Evolutionary conservation across 73 alveolate genomes (phyloP).

Genomic region (Symbiodinium pilosum): DNA sequence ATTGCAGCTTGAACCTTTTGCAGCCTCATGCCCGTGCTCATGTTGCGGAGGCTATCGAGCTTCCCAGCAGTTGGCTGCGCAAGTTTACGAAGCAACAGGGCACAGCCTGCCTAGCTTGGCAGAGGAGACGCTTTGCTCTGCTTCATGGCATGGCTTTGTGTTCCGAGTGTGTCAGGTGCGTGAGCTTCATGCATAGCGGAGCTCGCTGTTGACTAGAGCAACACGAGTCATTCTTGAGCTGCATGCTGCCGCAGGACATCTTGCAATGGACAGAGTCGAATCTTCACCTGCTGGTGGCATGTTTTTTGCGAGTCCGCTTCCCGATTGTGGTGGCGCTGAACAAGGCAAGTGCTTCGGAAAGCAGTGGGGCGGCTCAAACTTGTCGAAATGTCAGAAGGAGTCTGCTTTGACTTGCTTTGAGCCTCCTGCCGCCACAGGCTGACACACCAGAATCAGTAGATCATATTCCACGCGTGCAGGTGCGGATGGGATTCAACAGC

Average conservation of each 20-base stretch:
- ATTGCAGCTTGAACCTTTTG: too few relatives aligned
- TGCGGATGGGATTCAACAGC: not conserved
- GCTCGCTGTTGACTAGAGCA: not conserved
- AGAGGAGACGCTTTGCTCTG: not conserved
- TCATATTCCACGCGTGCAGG: conserved; percentile 81
- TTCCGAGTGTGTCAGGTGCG: not conserved
- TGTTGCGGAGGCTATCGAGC: conserved; percentile 43
- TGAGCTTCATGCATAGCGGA: not conserved
- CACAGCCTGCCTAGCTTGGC: conserved; percentile 33
- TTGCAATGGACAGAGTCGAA: conserved; percentile 61
- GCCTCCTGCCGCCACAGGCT: not conserved
- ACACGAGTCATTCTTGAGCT: not conserved
- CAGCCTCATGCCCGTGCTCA: too few relatives aligned
- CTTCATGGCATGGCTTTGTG: not conserved
- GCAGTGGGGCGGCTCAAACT: not conserved
- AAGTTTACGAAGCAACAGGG: conserved; percentile 73
- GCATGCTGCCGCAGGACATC: not conserved
- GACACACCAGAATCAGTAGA: conserved; percentile 48
- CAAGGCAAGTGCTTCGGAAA: conserved; percentile 13
- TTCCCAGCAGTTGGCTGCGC: conserved; percentile 65
- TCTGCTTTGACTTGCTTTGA: not conserved
- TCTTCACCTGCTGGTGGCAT: conserved; percentile 68
- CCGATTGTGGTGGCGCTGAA: conserved; percentile 88
- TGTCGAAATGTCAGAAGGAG: too few relatives aligned
- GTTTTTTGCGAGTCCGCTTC: conserved; percentile 83